These are phyloP conservation scores for Fraxinus velutina DNA, from an alignment of 305 asterid species.

Conservation along the genomic window DNA sequence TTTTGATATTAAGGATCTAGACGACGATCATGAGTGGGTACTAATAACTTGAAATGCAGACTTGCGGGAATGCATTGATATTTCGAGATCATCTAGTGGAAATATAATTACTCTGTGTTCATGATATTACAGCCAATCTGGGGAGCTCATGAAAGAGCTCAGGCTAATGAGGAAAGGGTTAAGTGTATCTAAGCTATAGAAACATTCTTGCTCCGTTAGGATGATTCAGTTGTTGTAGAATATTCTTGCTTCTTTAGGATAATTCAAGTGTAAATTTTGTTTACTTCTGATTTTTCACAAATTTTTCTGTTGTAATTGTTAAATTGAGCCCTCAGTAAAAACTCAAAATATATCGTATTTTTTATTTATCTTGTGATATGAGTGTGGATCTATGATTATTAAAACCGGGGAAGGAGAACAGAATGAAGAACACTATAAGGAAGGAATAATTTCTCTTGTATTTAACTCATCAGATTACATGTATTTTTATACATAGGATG, in stretches of 20 bases:
- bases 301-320: not conserved
- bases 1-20: slow-evolving; percentile 71
- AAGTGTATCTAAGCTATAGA: slow-evolving; percentile 37
- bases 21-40: slow-evolving; percentile 88
- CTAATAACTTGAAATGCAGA: slow-evolving; percentile 66
- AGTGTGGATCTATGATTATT: not conserved
- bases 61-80: slow-evolving; percentile 62
- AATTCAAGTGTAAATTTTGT: not conserved
- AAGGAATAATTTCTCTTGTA: not conserved
- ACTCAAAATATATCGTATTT: not conserved
- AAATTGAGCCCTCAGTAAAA: not conserved
- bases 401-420: not conserved
- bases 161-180: slow-evolving; percentile 42
- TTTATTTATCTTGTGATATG: not conserved
- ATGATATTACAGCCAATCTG: slow-evolving; percentile 53
- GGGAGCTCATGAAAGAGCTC: slow-evolving; percentile 94
- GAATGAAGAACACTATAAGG: not conserved
- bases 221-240: slow-evolving; percentile 25
- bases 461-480: not conserved
- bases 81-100: slow-evolving; percentile 51
- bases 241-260: not conserved
- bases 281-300: not conserved
- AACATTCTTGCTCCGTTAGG: slow-evolving; percentile 48
- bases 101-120: slow-evolving; percentile 53
- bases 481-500: not conserved